Conservation (phyloP, 306 rosid species). For the Amphicarpaea edgeworthii region DNA sequence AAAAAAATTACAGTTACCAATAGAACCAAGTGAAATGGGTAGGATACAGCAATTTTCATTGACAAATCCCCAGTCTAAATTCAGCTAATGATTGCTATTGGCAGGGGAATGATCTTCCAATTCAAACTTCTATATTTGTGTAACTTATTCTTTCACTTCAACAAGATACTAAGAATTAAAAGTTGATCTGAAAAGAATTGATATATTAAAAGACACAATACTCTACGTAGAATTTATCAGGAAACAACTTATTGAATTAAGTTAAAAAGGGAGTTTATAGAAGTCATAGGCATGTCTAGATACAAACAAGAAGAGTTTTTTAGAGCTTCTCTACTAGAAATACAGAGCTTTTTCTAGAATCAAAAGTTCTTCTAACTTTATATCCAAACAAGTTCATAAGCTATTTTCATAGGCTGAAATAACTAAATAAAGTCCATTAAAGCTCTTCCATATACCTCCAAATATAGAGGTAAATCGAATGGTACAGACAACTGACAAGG, state of each 20-base stretch:
- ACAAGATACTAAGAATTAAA: conserved; percentile 5
- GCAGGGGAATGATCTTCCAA: conserved; percentile 11
- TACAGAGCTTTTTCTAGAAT: too few relatives aligned
- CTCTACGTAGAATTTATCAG: background rate
- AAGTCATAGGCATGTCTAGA: too few relatives aligned
- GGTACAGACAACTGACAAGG: background rate
- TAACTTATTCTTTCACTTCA: background rate
- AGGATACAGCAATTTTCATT: background rate
- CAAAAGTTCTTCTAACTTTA: too few relatives aligned
- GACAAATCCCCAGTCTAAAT: background rate
- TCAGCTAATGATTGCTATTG: background rate
- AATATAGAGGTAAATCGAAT: background rate
- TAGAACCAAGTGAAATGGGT: conserved; percentile 11
- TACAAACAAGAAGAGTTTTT: too few relatives aligned
- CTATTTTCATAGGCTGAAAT: conserved; percentile 3
- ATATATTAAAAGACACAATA: conserved; percentile 8
- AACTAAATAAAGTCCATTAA: background rate
- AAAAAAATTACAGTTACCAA: conserved; percentile 2
- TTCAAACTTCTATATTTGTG: conserved; percentile 13
- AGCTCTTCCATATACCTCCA: conserved; percentile 1
- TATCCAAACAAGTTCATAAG: too few relatives aligned
- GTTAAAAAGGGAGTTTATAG: background rate
- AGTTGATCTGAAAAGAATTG: conserved; percentile 26
- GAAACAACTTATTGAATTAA: background rate
- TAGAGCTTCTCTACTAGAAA: too few relatives aligned